Percentiles rank a stretch among this genome's conserved stretches.
phyloP scores from a whole-genome alignment of 345 rosid genomes.

The Corchorus olitorius region DNA sequence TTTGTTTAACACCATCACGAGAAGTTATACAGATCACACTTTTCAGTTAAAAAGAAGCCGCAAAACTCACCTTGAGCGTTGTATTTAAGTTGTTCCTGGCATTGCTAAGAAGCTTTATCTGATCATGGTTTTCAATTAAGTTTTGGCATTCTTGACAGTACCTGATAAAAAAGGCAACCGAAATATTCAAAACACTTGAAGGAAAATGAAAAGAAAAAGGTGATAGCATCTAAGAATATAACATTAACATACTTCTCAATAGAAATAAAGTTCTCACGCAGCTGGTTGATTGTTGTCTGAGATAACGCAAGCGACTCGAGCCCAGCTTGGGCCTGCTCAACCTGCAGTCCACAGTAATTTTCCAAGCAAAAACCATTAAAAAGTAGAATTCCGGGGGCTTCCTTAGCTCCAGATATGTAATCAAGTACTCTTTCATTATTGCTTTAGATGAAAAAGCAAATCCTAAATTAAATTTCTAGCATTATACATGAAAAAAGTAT shows the following conservation, averaged over 20 bases:
- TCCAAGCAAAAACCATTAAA: background rate
- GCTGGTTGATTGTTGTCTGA: conserved; percentile 66
- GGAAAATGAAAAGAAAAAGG: background rate
- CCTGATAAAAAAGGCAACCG: conserved; percentile 45
- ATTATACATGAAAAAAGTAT: background rate
- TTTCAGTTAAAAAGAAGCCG: background rate
- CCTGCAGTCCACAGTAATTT: conserved; percentile 42
- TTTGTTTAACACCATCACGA: conserved; percentile 4
- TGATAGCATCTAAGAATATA: background rate
- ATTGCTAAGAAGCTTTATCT: conserved; percentile 95
- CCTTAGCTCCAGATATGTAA: conserved; percentile 5
- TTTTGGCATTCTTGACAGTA: conserved; percentile 94
- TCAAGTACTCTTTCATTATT: background rate
- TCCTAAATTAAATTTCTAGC: background rate
- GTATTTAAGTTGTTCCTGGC: conserved; percentile 89
- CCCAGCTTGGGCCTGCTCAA: conserved; percentile 90
- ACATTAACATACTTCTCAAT: conserved; percentile 66
- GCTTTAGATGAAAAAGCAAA: background rate
- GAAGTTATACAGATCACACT: background rate
- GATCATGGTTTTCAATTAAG: conserved; percentile 97
- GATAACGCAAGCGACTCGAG: conserved; percentile 72
- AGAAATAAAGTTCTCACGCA: conserved; percentile 78
- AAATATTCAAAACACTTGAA: background rate
- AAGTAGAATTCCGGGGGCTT: conserved; percentile 4
- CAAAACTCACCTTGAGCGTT: conserved; percentile 71